A percentile compares a stretch with the other conserved stretches of the same genome.
These are phyloP conservation scores for Eutreptiella sp. DNA, from an alignment of 208 protist species.

Conservation along the genomic window DNA sequence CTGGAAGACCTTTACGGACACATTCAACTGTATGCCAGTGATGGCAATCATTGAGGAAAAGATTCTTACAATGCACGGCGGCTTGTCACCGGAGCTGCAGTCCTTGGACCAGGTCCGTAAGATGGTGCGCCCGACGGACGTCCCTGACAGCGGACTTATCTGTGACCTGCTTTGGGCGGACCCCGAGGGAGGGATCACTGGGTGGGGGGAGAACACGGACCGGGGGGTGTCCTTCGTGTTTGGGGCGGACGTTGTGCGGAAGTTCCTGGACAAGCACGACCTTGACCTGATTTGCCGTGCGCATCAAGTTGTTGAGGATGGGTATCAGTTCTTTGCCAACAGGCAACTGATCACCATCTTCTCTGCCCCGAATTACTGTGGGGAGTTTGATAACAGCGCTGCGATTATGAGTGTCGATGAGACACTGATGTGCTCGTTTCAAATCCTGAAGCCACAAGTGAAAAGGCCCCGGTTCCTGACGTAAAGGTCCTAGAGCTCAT, in stretches of 20 bases:
- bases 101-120: conserved; percentile 91
- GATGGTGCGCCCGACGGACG: conserved; percentile 93
- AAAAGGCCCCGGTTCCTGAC: too few relatives aligned
- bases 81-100: conserved; percentile 92
- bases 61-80: conserved; percentile 99
- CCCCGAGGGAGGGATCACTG: conserved; percentile 75
- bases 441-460: too few relatives aligned
- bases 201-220: conserved; percentile 48
- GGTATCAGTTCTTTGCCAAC: conserved; percentile 94
- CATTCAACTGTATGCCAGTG: conserved; percentile 98
- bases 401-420: conserved; percentile 92
- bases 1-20: conserved; percentile 98
- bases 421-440: conserved; percentile 94
- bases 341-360: conserved; percentile 95
- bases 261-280: conserved; percentile 83
- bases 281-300: conserved; percentile 88
- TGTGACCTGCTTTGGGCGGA: conserved; percentile 97
- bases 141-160: conserved; percentile 96
- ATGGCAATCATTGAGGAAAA: conserved; percentile 98
- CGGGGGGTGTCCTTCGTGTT: conserved; percentile 89
- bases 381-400: conserved; percentile 95
- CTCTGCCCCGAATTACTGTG: conserved; percentile 94
- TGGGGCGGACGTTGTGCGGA: conserved; percentile 73
- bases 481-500: too few relatives aligned
- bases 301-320: conserved; percentile 80